Evolutionary conservation across 352 stramenopile species (phyloP), one percentile per base, ranked within the genome.

Genomic region (Pythium volutum): DNA sequence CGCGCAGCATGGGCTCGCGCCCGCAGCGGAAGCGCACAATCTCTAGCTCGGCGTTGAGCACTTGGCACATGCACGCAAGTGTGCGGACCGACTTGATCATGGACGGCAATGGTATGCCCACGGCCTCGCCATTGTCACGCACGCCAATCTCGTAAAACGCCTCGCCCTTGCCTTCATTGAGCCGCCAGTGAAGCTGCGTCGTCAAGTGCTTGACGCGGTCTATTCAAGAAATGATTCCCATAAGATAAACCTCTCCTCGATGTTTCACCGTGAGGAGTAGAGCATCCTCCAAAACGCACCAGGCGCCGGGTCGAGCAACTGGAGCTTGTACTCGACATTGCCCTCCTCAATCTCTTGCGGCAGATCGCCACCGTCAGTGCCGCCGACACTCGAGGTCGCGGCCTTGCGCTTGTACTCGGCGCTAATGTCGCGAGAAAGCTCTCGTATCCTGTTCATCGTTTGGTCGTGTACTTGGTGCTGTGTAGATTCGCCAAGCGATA

Each of bases 241-340:
- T 36, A 11, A 36, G 31, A 36, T 3, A 3, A 27, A 20, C 11
- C 18, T 1, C 36, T 8, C 5, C 36, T 43, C 36, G 18, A 43
- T 9, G 36, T 43, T 36, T 33, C 29, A 33, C 29, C n/a, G n/a
- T n/a, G n/a, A n/a, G 29, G 36, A 42, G 3, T n/a, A 42, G 33
- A 7, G 12, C 7, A 38, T 12, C 12, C 12, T 7, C 7, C 12
- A 38, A 7, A 39, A 33, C 51, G 29, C 60, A 83, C 74, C 74
- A 45, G 81, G 66, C 9, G 80, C 62, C 2, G 78, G 78, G 48
- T 88, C 74, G n/a, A 91, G 72, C 34, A 97, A 73, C 70, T 95
- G 85, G 49, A 91, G 78, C 73, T 97, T 97, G 71, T 97, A 96
- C 78, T 97, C 89, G 49, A 96, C 76, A 64, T 95, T 96, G 23